Evolutionary conservation across 2,329 filamentous ascomycete species (phyloP), one percentile per base, ranked within the genome.

Genomic region (Immersiporthe knoxdaviesiana): DNA sequence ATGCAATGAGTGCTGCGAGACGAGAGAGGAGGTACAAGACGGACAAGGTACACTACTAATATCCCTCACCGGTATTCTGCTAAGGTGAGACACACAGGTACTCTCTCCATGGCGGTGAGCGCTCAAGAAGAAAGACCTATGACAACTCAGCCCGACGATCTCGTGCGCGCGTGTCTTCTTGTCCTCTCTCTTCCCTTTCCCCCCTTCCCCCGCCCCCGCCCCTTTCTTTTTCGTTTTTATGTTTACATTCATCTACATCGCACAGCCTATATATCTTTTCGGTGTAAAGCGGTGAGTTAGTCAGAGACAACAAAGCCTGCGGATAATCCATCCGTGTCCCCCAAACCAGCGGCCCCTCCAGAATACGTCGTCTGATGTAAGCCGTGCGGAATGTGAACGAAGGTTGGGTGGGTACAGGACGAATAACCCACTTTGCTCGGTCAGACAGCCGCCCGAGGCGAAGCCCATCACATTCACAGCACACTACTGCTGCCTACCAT

Each of bases 391-490:
- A 35, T 4, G 63, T 16, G 7, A 32, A 47, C n/a, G n/a, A n/a
- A n/a, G n/a, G 58, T 7, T 47, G 10, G 14, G 39, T 32, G 52
- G 24, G 62, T 35, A 44, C 32, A 56, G 39, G 21, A 37, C 14
- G 62, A 16, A 30, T 39, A 56, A 30, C 63, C 14, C 32, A 44
- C 50, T n/a, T n/a, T 11, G 50, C 52, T 39, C 50, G 50, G n/a
- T 58, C 50, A 32, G 24, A 65, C 50, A 41, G 24, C 61, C 63
- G 63, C 63, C 52, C 39, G 63, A 65, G 52, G 63, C 63, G 50
- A 65, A 44, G 63, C 11, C 11, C 47, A 8, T 14, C 50, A 2
- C 44, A 8, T 12, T 64, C 50, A 2, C 44, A 8, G 12, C 54
- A 24, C 35, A 35, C 4, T 52, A 35, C 4, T 52, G 50, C 32